phyloP scores from a whole-genome alignment of 1,139 yeast genomes.

The Saccharomyces hybrid region DNA sequence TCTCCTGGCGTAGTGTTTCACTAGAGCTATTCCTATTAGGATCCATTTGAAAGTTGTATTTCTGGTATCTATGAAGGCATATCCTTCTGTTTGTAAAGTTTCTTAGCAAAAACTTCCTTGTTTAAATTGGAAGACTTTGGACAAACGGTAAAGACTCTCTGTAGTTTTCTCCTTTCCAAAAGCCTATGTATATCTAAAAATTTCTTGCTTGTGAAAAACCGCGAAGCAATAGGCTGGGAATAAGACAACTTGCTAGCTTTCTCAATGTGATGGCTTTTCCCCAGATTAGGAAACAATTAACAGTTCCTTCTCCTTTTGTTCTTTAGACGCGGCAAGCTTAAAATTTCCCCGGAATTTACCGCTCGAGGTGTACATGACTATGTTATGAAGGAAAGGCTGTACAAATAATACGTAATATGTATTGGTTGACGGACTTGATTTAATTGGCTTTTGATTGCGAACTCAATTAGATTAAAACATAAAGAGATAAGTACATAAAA shows the following conservation, averaged over 20 bases:
- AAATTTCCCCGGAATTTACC: not conserved
- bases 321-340: not conserved
- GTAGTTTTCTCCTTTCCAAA: not conserved
- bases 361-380: not conserved
- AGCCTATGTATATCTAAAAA: not conserved
- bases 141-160: not conserved
- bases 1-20: conserved; percentile 10
- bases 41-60: not conserved
- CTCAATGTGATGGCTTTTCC: not conserved
- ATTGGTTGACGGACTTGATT: not conserved
- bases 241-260: not conserved
- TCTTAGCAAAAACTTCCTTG: not conserved
- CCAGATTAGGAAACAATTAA: not conserved
- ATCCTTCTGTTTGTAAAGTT: not conserved
- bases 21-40: conserved; percentile 6
- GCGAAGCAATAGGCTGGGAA: not conserved
- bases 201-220: not conserved
- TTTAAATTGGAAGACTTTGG: not conserved
- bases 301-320: not conserved
- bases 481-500: not conserved
- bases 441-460: not conserved
- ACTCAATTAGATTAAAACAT: not conserved
- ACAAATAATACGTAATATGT: not conserved
- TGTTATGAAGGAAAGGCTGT: not conserved
- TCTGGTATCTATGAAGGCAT: not conserved